Percentiles rank a stretch among this genome's conserved stretches.
Evolutionary conservation across 768 basidiomycete species (phyloP).

Genomic region (Epithele typhae): DNA sequence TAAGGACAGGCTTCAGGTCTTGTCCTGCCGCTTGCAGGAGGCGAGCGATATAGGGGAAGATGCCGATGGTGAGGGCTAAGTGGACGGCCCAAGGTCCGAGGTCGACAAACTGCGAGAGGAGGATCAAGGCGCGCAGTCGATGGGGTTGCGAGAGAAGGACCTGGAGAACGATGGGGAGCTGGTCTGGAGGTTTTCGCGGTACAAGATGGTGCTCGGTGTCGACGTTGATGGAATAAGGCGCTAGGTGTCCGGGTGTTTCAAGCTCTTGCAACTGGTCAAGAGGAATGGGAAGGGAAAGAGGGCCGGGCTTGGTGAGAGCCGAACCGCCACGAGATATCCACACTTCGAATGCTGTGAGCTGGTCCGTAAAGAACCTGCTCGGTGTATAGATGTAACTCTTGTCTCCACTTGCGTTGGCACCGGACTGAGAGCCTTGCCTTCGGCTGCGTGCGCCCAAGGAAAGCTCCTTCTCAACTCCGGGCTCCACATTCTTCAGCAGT

Average conservation of each 20-base stretch:
- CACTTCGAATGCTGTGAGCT: conserved; percentile 95
- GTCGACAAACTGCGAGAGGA: conserved; percentile 96
- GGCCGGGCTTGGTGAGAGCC: conserved; percentile 73
- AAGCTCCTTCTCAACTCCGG: conserved; percentile 12
- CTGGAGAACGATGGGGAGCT: conserved; percentile 96
- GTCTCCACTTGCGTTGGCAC: conserved; percentile 21
- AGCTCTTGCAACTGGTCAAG: conserved; percentile 1
- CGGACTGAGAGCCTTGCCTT: conserved; percentile 8
- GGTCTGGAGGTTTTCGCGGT: conserved; percentile 90
- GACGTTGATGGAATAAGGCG: conserved; percentile 15
- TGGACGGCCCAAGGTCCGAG: conserved; percentile 99
- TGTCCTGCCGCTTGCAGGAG: conserved; percentile 91
- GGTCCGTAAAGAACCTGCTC: conserved; percentile 92
- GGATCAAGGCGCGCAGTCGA: conserved; percentile 89
- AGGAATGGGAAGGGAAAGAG: conserved; percentile 56
- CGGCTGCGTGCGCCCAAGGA: conserved; percentile 23
- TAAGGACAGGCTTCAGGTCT: conserved; percentile 94
- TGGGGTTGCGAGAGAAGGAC: conserved; percentile 96
- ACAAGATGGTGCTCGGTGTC: conserved; percentile 52
- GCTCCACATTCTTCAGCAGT: conserved; percentile 43
- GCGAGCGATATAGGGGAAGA: conserved; percentile 98
- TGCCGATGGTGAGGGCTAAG: conserved; percentile 91
- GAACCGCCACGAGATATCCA: conserved; percentile 96
- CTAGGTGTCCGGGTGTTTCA: conserved; percentile 3
- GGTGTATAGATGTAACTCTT: conserved; percentile 73